Percentiles rank a stretch among this genome's conserved stretches.
phyloP scores from a whole-genome alignment of 2,329 filamentous ascomycete genomes.

The Pseudogymnoascus sp. region DNA sequence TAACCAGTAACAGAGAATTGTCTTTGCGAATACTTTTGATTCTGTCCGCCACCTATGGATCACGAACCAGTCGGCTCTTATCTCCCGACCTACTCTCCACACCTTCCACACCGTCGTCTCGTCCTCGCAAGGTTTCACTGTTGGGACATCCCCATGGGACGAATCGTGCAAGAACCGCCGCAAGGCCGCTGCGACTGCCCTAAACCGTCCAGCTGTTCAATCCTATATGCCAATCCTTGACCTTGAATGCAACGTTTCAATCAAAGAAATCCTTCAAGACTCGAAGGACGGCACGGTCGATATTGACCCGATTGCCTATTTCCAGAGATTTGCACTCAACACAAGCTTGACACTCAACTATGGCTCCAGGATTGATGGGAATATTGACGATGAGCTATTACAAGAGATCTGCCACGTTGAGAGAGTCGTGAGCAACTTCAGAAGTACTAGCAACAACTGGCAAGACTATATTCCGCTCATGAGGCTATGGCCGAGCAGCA shows the following conservation, averaged over 20 bases:
- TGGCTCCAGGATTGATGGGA: conserved; percentile 65
- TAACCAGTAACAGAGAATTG: conserved; percentile 44
- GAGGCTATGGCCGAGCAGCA: conserved; percentile 54
- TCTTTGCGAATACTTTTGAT: conserved; percentile 73
- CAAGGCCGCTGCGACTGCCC: conserved; percentile 69
- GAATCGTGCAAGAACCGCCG: conserved; percentile 69
- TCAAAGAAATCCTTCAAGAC: conserved; percentile 63
- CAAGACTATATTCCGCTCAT: conserved; percentile 76
- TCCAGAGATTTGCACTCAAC: conserved; percentile 69
- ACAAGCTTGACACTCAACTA: conserved; percentile 73
- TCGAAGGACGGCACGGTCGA: conserved; percentile 53
- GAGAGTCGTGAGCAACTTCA: conserved; percentile 64
- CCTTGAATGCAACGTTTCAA: conserved; percentile 62
- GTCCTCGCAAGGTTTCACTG: conserved; percentile 69
- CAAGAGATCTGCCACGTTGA: conserved; percentile 70
- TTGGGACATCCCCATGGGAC: conserved; percentile 78
- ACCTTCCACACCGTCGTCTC: conserved; percentile 77
- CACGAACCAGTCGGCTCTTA: conserved; percentile 67
- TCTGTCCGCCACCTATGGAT: conserved; percentile 69
- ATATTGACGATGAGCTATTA: conserved; percentile 58
- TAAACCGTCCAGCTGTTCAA: conserved; percentile 68
- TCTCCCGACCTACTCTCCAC: conserved; percentile 69
- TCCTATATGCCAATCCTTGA: conserved; percentile 79
- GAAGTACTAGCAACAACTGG: conserved; percentile 75
- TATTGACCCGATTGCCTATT: conserved; percentile 64